These are phyloP conservation scores for Beauveria sp. DNA, from an alignment of 2,329 filamentous ascomycete genomes.

Conservation along the genomic window DNA sequence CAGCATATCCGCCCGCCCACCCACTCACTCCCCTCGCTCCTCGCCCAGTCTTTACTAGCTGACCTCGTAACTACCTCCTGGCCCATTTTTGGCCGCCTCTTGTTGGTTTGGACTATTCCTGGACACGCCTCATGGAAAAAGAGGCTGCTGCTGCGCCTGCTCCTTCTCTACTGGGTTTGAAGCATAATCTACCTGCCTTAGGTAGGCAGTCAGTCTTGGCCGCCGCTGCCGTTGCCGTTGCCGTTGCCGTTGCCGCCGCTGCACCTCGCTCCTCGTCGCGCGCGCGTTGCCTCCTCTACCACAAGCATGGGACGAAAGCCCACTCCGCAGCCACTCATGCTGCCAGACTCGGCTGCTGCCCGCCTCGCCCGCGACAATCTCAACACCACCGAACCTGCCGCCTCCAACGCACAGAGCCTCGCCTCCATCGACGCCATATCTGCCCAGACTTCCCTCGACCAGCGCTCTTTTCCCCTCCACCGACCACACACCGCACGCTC, in stretches of 20 bases:
- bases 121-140: constrained; percentile 2
- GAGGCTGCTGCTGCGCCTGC: constrained; percentile 4
- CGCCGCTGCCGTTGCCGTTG: background rate
- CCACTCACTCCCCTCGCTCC: background rate
- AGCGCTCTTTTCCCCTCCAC: constrained; percentile 29
- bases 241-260: background rate
- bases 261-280: background rate
- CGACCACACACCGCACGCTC: constrained; percentile 5
- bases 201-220: background rate
- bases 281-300: background rate
- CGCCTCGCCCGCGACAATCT: constrained; percentile 16
- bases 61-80: background rate
- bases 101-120: background rate
- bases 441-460: constrained; percentile 26
- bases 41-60: background rate
- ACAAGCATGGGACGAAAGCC: constrained; percentile 48
- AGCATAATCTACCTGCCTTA: background rate
- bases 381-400: background rate
- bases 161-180: background rate
- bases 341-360: constrained; percentile 34
- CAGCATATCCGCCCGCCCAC: background rate
- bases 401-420: constrained; percentile 17
- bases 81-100: background rate
- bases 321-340: constrained; percentile 50
- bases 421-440: constrained; percentile 31